Conservation (phyloP, 768 basidiomycete species). For the Aureoboletus auriporus region DNA sequence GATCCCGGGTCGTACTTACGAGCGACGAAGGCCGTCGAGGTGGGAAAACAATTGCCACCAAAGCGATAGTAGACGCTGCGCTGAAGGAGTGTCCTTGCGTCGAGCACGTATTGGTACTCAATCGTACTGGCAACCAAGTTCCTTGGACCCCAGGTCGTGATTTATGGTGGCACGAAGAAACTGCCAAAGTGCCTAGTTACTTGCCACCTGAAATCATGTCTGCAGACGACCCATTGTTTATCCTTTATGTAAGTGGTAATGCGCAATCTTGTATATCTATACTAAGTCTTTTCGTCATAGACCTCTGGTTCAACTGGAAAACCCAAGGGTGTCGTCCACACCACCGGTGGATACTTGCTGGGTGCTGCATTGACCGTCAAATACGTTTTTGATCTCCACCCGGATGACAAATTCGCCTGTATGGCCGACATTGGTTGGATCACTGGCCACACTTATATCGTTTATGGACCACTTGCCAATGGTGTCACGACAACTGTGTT, state of each 20-base stretch:
- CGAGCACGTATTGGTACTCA: slow-evolving; percentile 87
- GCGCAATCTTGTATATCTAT: neutral
- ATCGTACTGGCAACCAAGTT: slow-evolving; percentile 80
- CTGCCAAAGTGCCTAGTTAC: slow-evolving; percentile 76
- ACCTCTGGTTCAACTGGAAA: slow-evolving; percentile 94
- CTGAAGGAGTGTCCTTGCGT: slow-evolving; percentile 80
- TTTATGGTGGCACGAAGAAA: slow-evolving; percentile 96
- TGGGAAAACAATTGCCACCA: slow-evolving; percentile 92
- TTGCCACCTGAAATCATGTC: slow-evolving; percentile 87
- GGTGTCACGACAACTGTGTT: slow-evolving; percentile 87
- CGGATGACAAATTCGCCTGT: slow-evolving; percentile 94
- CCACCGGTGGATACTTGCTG: slow-evolving; percentile 86
- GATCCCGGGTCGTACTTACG: slow-evolving; percentile 88
- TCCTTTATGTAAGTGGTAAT: slow-evolving; percentile 79
- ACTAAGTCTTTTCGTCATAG: slow-evolving; percentile 35
- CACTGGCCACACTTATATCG: slow-evolving; percentile 95
- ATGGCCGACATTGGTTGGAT: slow-evolving; percentile 99
- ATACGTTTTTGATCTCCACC: slow-evolving; percentile 96
- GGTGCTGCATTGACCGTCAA: slow-evolving; percentile 90
- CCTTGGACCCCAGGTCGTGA: slow-evolving; percentile 83
- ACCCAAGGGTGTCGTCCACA: slow-evolving; percentile 96
- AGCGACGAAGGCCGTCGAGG: slow-evolving; percentile 93
- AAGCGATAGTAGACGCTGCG: slow-evolving; percentile 90
- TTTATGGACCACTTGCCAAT: slow-evolving; percentile 91
- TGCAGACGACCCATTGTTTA: slow-evolving; percentile 96